Evolutionary conservation across 345 rosid genomes (phyloP).

Genomic region (Citropsis articulata): DNA sequence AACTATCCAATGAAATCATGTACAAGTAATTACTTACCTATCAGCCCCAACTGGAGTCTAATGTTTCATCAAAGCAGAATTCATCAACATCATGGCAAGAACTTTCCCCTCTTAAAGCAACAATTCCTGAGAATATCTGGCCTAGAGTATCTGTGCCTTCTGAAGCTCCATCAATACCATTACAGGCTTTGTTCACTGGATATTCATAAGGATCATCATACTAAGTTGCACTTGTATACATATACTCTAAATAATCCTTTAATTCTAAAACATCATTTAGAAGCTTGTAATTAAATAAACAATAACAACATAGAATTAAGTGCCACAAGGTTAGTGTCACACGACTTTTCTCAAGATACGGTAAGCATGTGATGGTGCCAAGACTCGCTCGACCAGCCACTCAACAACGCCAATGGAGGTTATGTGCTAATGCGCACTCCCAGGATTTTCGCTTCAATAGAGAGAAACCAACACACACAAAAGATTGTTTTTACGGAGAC

Average conservation of each 20-base stretch:
- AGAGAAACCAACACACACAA: too few species aligned
- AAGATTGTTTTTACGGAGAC: too few species aligned
- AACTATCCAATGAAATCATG: too few species aligned
- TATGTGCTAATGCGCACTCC: too few species aligned
- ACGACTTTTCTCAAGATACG: too few species aligned
- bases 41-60: slow-evolving; percentile 18
- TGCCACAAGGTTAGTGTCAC: too few species aligned
- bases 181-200: slow-evolving; percentile 10
- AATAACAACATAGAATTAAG: too few species aligned
- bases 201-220: slow-evolving; percentile 19
- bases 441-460: too few species aligned
- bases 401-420: too few species aligned
- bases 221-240: slow-evolving; percentile 12
- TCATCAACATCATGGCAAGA: slow-evolving; percentile 2
- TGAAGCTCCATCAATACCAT: slow-evolving; percentile 9
- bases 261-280: slow-evolving; percentile 2
- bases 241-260: neutral
- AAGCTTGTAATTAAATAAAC: neutral
- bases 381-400: too few species aligned
- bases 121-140: slow-evolving; percentile 12
- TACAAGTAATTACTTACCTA: neutral
- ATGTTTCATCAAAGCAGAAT: slow-evolving; percentile 2
- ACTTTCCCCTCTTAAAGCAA: neutral
- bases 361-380: too few species aligned
- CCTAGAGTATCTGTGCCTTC: slow-evolving; percentile 11